Percentiles rank a stretch among this genome's conserved stretches.
Conservation (phyloP, 352 stramenopile genomes). For the Phytophthora megakarya region DNA sequence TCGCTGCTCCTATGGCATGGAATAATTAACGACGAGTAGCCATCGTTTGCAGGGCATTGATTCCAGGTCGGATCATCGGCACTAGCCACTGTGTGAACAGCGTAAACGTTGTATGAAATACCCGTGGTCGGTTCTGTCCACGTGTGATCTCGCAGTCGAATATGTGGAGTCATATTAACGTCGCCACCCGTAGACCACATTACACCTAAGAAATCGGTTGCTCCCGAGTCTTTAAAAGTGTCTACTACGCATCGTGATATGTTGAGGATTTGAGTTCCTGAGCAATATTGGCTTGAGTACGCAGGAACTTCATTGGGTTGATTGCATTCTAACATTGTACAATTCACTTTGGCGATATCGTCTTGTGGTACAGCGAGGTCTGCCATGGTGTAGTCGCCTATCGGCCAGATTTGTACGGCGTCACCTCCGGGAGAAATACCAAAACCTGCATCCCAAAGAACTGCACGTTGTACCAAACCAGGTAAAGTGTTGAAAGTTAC, state of each 20-base stretch:
- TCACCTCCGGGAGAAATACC: constrained; percentile 22
- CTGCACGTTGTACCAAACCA: constrained; percentile 36
- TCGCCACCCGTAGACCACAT: constrained; percentile 40
- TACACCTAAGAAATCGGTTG: constrained; percentile 17
- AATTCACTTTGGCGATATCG: constrained; percentile 23
- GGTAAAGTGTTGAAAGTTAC: constrained; percentile 28
- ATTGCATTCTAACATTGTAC: constrained; percentile 28
- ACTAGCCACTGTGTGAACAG: constrained; percentile 27
- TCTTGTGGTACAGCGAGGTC: constrained; percentile 28
- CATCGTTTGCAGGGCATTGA: constrained; percentile 14
- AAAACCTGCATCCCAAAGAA: constrained; percentile 48
- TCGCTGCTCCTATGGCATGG: constrained; percentile 27
- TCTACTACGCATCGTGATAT: constrained; percentile 40
- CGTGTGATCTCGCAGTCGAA: constrained; percentile 34
- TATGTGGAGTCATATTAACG: constrained; percentile 16
- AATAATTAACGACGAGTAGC: constrained; percentile 28
- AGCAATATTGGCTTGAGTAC: constrained; percentile 36
- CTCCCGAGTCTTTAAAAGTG: constrained; percentile 13
- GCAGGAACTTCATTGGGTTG: constrained; percentile 26
- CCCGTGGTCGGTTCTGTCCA: constrained; percentile 28
- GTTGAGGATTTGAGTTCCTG: constrained; percentile 40
- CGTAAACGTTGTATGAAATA: constrained; percentile 26
- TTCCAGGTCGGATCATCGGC: constrained; percentile 27
- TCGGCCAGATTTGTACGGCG: constrained; percentile 32
- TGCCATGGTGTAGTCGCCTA: constrained; percentile 31